Conservation (phyloP, 1,284 basidiomycete species). For the Fomitiporia mediterranea region DNA sequence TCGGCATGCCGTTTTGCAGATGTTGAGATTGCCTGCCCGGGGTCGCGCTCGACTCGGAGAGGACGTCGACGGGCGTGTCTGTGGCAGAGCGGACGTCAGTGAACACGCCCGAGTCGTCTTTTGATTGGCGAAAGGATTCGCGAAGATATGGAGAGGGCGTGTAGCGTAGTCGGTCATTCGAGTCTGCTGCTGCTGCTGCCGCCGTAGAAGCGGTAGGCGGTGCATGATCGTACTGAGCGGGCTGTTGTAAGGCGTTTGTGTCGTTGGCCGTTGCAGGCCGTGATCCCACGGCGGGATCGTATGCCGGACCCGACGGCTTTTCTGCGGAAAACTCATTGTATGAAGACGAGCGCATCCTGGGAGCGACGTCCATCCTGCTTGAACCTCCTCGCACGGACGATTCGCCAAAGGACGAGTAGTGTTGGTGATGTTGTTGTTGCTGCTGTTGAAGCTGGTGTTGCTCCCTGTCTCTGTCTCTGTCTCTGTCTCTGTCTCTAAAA, state of each 20-base stretch:
- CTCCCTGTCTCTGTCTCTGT: slow-evolving; percentile 5
- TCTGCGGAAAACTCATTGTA: slow-evolving; percentile 12
- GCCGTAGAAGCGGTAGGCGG: not conserved
- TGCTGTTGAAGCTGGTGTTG: not conserved
- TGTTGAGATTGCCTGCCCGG: slow-evolving; percentile 1
- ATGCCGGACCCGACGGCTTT: slow-evolving; percentile 1
- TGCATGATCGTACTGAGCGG: slow-evolving; percentile 4
- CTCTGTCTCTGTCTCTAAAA: slow-evolving; percentile 3
- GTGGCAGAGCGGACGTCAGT: slow-evolving; percentile 9
- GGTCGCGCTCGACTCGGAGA: slow-evolving; percentile 9
- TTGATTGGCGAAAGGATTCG: slow-evolving; percentile 13
- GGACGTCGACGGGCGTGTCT: slow-evolving; percentile 7
- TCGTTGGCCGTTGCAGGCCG: not conserved
- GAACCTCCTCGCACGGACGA: not conserved
- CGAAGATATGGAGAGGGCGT: slow-evolving; percentile 4
- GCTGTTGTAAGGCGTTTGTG: not conserved
- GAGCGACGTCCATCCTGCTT: not conserved
- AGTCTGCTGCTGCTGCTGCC: not conserved
- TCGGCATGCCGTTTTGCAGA: slow-evolving; percentile 7
- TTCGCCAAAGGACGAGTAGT: slow-evolving; percentile 5
- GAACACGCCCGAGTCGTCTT: slow-evolving; percentile 13
- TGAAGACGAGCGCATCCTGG: not conserved
- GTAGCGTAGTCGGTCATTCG: not conserved
- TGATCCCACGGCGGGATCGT: slow-evolving; percentile 14
- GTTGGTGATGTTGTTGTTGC: not conserved